Evolutionary conservation across 2,329 filamentous ascomycete genomes (phyloP).

Genomic region (Penicillium palitans): DNA sequence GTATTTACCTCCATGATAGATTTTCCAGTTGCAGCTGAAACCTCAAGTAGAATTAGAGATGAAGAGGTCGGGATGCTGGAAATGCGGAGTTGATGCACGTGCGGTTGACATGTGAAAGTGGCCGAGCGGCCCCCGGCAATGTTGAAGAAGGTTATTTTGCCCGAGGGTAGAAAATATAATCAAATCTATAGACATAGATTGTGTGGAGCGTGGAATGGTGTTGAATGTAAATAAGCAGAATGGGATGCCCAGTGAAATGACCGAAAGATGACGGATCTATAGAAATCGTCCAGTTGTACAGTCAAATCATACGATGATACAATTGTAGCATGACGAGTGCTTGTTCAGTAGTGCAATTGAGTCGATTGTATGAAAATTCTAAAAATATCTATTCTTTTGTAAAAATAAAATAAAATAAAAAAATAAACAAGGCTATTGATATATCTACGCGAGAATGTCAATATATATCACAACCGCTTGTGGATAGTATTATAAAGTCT

Average conservation of each 20-base stretch:
- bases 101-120: conserved; percentile 28
- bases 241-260: not conserved
- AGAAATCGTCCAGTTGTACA: not conserved
- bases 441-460: not conserved
- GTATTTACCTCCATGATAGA: conserved; percentile 29
- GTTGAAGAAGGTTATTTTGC: not conserved
- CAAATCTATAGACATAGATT: not conserved
- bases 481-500: too few species aligned
- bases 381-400: too few species aligned
- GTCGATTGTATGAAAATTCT: too few species aligned
- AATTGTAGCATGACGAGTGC: not conserved
- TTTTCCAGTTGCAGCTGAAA: conserved; percentile 4
- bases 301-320: not conserved
- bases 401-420: too few species aligned
- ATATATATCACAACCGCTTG: not conserved
- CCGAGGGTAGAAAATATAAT: not conserved
- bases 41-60: conserved; percentile 5
- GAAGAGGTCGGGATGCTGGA: conserved; percentile 10
- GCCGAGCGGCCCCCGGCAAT: conserved; percentile 12
- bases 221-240: not conserved
- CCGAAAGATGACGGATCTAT: not conserved
- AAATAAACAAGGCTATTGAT: not conserved
- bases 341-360: not conserved
- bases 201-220: not conserved
- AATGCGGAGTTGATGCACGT: conserved; percentile 29